Base-by-base conservation (phyloP, 2,329 filamentous ascomycete genomes). In the Colletotrichum coccodes region DNA sequence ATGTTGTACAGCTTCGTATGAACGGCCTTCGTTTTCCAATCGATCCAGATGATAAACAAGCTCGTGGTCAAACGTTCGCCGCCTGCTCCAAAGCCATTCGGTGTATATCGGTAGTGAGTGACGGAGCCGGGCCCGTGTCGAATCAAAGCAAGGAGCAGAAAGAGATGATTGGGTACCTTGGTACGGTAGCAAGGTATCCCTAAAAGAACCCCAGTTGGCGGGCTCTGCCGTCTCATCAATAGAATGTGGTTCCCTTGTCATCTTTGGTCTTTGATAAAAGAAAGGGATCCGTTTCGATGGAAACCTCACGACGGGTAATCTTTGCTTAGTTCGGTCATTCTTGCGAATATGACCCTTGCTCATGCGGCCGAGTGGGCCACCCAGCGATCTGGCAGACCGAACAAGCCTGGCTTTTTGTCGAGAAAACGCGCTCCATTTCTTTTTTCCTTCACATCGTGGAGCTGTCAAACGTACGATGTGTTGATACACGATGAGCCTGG, bases 161-260 rank as follows among this genome's bases (percentile, higher is more conserved):
- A 30, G 40, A 26, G 21, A 66, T 56, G 44, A 60, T 26, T 60
- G 66, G 65, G 61, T 36, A 6, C 32, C n/a, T 18, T 52, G 14
- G 42, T 59, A 44, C 32, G 11, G 58, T 7, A 23, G 32, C 50
- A 60, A 49, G 62, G 50, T 14, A 66, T 47, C 61, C 61, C 44
- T 66, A 62, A 26, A 34, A 60, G n/a, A 21, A 56, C 56, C 66
- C 66, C 62, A 44, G 66, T 58, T 68, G 58, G 57, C 67, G 67
- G 67, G 67, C 67, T 68, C 67, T 70, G 67, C 67, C 67, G 67
- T 70, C 67, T 70, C 67, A 67, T 67, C 23, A 63, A 70, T 59
- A 50, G 52, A 53, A 61, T 50, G 67, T 44, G 42, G 34, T 42
- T 23, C 38, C 67, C 57, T 40, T 60, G 42, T 42, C 34, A 28